Conservation (phyloP, 768 basidiomycete genomes). For the Nidula microcarpa region DNA sequence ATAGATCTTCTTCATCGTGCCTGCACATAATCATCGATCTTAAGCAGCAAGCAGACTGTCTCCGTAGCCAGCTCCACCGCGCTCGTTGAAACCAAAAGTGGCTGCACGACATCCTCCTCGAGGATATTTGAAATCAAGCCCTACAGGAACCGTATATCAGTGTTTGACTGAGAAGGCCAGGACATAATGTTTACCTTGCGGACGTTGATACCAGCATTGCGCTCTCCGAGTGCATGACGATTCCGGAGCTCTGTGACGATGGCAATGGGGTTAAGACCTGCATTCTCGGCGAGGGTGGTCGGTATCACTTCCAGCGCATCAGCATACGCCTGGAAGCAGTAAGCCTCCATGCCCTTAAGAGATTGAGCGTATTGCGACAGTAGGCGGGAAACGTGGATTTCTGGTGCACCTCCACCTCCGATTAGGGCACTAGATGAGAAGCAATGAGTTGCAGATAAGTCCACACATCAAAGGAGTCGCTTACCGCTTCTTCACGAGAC, state of each 20-base stretch:
- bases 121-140: constrained; percentile 96
- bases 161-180: not conserved
- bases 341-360: constrained; percentile 96
- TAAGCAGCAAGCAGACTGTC: constrained; percentile 92
- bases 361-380: constrained; percentile 90
- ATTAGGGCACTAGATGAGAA: constrained; percentile 66
- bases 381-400: constrained; percentile 93
- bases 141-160: constrained; percentile 30
- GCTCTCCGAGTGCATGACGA: constrained; percentile 92
- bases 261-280: constrained; percentile 94
- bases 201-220: constrained; percentile 96
- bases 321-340: constrained; percentile 98
- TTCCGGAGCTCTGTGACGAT: constrained; percentile 98
- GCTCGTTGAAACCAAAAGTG: constrained; percentile 90
- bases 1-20: constrained; percentile 41
- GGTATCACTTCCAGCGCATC: constrained; percentile 98
- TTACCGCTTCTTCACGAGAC: constrained; percentile 96
- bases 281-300: constrained; percentile 96
- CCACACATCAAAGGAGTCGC: constrained; percentile 12
- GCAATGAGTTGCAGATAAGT: not conserved
- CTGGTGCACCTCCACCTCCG: constrained; percentile 95
- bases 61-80: constrained; percentile 95
- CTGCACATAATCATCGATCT: constrained; percentile 94
- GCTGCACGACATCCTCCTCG: constrained; percentile 97
- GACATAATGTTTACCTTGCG: constrained; percentile 65